These are phyloP conservation scores for Aspergillus haitiensis DNA, from an alignment of 495 filamentous ascomycete genomes.

Conservation along the genomic window DNA sequence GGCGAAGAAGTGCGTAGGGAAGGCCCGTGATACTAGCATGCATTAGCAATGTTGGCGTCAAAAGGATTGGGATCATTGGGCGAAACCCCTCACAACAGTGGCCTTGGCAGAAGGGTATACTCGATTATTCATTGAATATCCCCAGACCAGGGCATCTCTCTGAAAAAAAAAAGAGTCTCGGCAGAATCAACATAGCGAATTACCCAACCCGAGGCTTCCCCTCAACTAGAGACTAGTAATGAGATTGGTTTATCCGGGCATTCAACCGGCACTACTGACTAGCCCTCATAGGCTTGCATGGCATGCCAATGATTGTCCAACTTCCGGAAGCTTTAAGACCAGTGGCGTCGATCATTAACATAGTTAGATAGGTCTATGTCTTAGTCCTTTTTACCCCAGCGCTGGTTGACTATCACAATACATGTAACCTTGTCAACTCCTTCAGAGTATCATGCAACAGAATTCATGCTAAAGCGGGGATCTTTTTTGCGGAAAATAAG, in stretches of 20 bases:
- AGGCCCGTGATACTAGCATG: too few relatives aligned
- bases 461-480: constrained; percentile 13
- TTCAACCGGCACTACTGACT: constrained; percentile 13
- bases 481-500: neutral
- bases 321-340: neutral
- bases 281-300: neutral
- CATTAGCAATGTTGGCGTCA: too few relatives aligned
- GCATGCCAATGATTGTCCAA: constrained; percentile 4
- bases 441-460: neutral
- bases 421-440: too few relatives aligned
- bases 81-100: neutral
- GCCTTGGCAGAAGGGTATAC: neutral
- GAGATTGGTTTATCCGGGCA: constrained; percentile 11
- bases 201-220: neutral
- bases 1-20: neutral
- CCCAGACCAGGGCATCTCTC: neutral
- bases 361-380: constrained; percentile 2
- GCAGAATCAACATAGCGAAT: too few relatives aligned
- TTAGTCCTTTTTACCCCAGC: constrained; percentile 5
- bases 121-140: neutral
- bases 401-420: neutral
- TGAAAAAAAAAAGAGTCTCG: neutral
- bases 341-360: neutral
- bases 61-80: neutral
- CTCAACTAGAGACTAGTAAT: neutral